Conservation (phyloP, 176 grass and related monocot species). For the Bonia amplexicaulis region DNA sequence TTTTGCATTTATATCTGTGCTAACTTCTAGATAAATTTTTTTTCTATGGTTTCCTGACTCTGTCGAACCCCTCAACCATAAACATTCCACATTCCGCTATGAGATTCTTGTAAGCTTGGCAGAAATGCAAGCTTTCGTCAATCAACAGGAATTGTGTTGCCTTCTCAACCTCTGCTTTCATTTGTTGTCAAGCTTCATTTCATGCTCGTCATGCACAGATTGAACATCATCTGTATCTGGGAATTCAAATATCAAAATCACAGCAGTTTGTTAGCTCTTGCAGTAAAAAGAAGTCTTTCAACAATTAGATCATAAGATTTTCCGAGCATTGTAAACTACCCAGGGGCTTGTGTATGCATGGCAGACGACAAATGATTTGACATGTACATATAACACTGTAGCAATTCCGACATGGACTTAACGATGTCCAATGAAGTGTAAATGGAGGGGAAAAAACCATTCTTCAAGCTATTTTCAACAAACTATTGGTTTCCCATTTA, state of each 20-base stretch:
- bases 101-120: not conserved
- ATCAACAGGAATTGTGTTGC: not conserved
- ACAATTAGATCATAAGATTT: not conserved
- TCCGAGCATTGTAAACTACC: not conserved
- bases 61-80: not conserved
- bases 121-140: conserved; percentile 4
- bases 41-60: not conserved
- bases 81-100: not conserved
- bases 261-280: conserved; percentile 10
- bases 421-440: not conserved
- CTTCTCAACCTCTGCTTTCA: conserved; percentile 6
- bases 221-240: conserved; percentile 19
- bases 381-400: not conserved
- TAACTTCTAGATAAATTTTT: not conserved
- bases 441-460: not conserved
- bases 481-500: not conserved
- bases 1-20: not conserved
- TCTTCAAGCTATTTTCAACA: not conserved
- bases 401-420: not conserved
- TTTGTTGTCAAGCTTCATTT: conserved; percentile 23
- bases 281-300: not conserved
- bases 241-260: conserved; percentile 1
- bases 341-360: not conserved
- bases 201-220: not conserved
- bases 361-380: not conserved